These are phyloP conservation scores for Lagenaria siceraria DNA, from an alignment of 306 rosid species.

Conservation along the genomic window DNA sequence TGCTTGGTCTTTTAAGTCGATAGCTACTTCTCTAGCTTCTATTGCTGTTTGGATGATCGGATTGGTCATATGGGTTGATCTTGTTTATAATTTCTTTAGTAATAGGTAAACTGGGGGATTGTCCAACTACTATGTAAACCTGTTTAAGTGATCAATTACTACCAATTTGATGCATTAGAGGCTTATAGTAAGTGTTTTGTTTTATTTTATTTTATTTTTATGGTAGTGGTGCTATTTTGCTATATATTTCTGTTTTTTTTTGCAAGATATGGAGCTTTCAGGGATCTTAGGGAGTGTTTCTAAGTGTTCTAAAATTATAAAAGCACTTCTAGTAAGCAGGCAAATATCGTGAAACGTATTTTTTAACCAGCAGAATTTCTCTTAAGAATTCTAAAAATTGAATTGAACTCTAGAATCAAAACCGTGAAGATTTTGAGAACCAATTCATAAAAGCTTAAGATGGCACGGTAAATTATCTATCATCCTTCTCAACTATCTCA, in stretches of 20 bases:
- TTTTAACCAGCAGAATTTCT: background rate
- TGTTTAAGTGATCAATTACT: background rate
- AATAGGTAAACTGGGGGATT: background rate
- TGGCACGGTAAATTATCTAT: background rate
- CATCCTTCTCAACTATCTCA: background rate
- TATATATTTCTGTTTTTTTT: background rate
- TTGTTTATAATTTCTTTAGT: background rate
- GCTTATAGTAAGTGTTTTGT: background rate
- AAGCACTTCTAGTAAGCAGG: background rate
- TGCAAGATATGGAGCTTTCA: background rate
- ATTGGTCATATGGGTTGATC: background rate
- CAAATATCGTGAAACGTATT: background rate
- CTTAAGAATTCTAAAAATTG: background rate
- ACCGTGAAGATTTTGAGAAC: background rate
- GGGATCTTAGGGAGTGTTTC: background rate
- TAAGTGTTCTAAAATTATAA: background rate
- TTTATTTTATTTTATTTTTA: background rate
- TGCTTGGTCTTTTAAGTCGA: background rate
- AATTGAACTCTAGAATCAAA: background rate
- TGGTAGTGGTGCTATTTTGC: background rate
- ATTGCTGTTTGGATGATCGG: background rate
- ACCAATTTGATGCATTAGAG: background rate
- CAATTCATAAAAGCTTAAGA: background rate
- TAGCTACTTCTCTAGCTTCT: background rate
- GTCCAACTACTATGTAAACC: background rate